A percentile compares a stretch with the other conserved stretches of the same genome.
These are phyloP conservation scores for Ogataea salicorniae DNA, from an alignment of 805 yeast species.

Conservation along the genomic window DNA sequence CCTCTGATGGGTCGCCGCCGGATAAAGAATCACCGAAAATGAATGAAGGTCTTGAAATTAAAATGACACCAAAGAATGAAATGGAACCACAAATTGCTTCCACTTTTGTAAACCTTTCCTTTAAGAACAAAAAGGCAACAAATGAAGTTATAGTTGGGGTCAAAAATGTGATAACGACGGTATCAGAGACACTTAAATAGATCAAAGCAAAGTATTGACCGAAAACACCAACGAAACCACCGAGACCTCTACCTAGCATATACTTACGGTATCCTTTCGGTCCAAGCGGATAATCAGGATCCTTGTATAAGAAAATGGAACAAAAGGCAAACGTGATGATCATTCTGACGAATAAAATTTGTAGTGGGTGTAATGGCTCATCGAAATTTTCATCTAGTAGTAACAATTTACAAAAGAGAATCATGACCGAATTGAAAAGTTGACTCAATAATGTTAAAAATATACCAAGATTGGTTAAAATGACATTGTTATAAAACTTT, in stretches of 20 bases:
- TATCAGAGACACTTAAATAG: conserved; percentile 74
- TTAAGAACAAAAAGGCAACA: conserved; percentile 60
- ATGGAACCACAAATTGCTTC: conserved; percentile 67
- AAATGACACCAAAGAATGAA: conserved; percentile 69
- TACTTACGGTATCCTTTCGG: conserved; percentile 51
- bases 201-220: conserved; percentile 70
- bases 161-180: conserved; percentile 73
- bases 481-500: conserved; percentile 8
- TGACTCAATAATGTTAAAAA: conserved; percentile 56
- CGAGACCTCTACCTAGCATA: conserved; percentile 56
- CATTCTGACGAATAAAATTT: conserved; percentile 77
- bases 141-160: conserved; percentile 74
- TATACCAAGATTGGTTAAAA: conserved; percentile 48
- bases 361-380: conserved; percentile 67
- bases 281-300: conserved; percentile 66
- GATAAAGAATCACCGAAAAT: conserved; percentile 44
- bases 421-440: conserved; percentile 73
- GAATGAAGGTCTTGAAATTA: conserved; percentile 78
- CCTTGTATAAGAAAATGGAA: conserved; percentile 32
- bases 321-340: conserved; percentile 59
- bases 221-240: conserved; percentile 79
- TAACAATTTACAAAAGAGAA: conserved; percentile 66
- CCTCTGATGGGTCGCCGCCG: neutral
- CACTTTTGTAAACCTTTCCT: conserved; percentile 58
- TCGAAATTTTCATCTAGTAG: conserved; percentile 58